Evolutionary conservation across 1,284 basidiomycete species (phyloP).

Genomic region (Moesziomyces sp.): DNA sequence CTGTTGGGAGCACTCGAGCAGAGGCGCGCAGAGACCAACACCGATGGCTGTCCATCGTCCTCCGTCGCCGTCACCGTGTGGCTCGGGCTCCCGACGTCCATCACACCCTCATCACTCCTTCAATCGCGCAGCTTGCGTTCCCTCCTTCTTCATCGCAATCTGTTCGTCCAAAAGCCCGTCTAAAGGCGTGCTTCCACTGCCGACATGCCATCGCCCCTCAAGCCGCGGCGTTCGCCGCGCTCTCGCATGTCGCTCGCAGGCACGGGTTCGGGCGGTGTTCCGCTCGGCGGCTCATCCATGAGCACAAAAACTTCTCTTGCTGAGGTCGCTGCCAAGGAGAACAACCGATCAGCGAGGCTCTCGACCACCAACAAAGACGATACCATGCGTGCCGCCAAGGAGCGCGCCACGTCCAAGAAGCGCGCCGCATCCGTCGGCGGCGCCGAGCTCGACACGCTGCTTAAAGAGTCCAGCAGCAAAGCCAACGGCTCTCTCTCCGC

Average conservation of each 20-base stretch:
- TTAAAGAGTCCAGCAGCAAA: conserved; percentile 34
- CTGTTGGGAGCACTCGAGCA: neutral
- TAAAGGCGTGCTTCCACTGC: conserved; percentile 1
- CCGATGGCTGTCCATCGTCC: neutral
- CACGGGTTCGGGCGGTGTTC: conserved; percentile 39
- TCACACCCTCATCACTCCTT: neutral
- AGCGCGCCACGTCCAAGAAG: conserved; percentile 36
- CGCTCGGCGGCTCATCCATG: conserved; percentile 45
- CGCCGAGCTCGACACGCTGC: conserved; percentile 36
- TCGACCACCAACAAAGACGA: conserved; percentile 32
- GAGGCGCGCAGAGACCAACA: conserved; percentile 29
- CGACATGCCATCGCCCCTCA: conserved; percentile 46
- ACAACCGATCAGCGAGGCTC: conserved; percentile 26
- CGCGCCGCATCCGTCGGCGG: conserved; percentile 46
- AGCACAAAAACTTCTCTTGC: conserved; percentile 24
- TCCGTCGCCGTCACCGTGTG: neutral
- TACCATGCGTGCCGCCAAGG: conserved; percentile 36
- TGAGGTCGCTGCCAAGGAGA: conserved; percentile 34
- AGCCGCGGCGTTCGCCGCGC: conserved; percentile 44
- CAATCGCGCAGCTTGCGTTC: neutral
- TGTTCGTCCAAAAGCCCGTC: neutral
- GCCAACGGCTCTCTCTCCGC: conserved; percentile 13
- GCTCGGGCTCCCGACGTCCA: conserved; percentile 5
- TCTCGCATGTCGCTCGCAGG: conserved; percentile 43
- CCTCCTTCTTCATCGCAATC: neutral